These are phyloP conservation scores for Tardiomyces blankii DNA, from an alignment of 1,139 yeast genomes.

Conservation along the genomic window DNA sequence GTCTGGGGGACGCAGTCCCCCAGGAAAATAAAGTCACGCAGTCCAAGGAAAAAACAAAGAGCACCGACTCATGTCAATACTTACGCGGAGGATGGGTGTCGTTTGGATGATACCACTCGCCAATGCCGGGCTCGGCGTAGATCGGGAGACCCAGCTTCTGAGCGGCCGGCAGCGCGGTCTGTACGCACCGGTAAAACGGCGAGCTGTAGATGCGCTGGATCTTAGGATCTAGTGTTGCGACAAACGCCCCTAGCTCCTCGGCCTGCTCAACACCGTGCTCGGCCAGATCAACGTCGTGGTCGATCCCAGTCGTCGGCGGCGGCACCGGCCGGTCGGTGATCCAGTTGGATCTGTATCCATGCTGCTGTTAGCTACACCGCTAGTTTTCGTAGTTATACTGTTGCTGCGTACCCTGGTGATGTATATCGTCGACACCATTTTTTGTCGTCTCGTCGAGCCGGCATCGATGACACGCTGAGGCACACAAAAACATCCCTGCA, in stretches of 20 bases:
- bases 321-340: conserved; percentile 45
- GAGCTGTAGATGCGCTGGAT: conserved; percentile 62
- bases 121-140: conserved; percentile 61
- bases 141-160: conserved; percentile 44
- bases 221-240: conserved; percentile 28
- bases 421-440: conserved; percentile 2
- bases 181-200: conserved; percentile 88
- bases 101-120: conserved; percentile 24
- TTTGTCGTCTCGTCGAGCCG: no score
- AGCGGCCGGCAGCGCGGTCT: conserved; percentile 68
- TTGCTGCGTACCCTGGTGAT: conserved; percentile 4
- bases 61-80: no score
- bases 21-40: no score
- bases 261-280: conserved; percentile 77
- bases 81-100: not conserved
- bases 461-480: no score
- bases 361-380: conserved; percentile 24
- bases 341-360: conserved; percentile 80
- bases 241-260: conserved; percentile 49
- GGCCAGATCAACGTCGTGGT: conserved; percentile 71
- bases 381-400: no score
- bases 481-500: no score
- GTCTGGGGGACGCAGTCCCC: no score
- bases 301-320: conserved; percentile 72
- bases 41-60: no score